Evolutionary conservation across 2,329 filamentous ascomycete species (phyloP).

Genomic region (Akanthomyces lecanii): DNA sequence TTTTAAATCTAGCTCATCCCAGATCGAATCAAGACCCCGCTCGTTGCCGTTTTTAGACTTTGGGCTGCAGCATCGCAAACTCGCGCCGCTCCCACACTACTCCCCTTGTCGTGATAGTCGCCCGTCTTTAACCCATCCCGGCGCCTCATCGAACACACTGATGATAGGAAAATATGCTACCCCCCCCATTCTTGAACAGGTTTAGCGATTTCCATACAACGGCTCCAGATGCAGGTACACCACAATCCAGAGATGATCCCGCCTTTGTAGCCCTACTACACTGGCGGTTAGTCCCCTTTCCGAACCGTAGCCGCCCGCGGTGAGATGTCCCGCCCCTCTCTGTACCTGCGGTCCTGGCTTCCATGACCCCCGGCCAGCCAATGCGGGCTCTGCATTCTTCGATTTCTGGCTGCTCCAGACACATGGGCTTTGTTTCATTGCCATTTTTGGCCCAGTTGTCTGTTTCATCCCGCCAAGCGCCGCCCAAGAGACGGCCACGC

Average conservation of each 20-base stretch:
- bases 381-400: background rate
- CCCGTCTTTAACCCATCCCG: too few relatives aligned
- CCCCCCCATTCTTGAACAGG: too few relatives aligned
- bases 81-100: too few relatives aligned
- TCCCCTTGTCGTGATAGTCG: too few relatives aligned
- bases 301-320: background rate
- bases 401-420: background rate
- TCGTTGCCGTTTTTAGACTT: background rate
- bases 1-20: too few relatives aligned
- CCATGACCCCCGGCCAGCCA: background rate
- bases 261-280: too few relatives aligned
- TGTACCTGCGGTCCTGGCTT: background rate
- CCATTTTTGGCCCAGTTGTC: conserved; percentile 1
- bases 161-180: background rate
- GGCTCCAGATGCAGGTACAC: background rate
- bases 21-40: background rate
- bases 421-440: conserved; percentile 14
- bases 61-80: background rate
- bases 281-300: background rate
- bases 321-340: background rate
- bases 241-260: background rate
- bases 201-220: background rate
- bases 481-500: background rate
- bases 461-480: conserved; percentile 16
- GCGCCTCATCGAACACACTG: conserved; percentile 12